Evolutionary conservation across 164 flowering plant genomes (phyloP), one percentile per base, ranked within the genome.

Genomic region (Amborella trichopoda): DNA sequence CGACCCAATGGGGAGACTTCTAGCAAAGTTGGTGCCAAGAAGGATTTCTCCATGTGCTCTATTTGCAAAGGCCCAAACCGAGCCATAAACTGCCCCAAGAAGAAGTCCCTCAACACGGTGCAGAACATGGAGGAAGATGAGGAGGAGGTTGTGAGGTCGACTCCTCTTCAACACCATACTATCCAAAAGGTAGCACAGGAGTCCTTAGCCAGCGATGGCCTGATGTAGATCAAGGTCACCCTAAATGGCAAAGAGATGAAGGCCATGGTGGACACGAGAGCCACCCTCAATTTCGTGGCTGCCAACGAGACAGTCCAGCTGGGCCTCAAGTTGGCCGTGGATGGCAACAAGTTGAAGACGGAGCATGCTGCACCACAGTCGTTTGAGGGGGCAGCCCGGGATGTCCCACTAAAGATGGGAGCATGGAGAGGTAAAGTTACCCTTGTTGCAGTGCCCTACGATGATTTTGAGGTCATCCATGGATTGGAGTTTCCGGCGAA

Each of bases 251-350:
- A 10, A 1, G 18, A 9, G 0, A 30, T 1, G 0, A 0, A 30
- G 9, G 34, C 34, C 0, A 8, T 30, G 34, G 34, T 30, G 34
- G 50, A 62, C 13, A 52, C n/a, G 0, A 26, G 50, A 0, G 50
- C 46, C 5, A 47, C n/a, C n/a, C 54, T 2, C 27, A 56, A 37
- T 11, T 56, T 62, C 25, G 26, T 56, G 3, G 25, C 49, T n/a
- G 16, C 24, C 13, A 3, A 10, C 1, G 3, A 6, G 5, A 37
- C 20, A 9, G 36, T 1, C 0, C 1, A 18, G 24, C 20, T 50
- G 3, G 46, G 18, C 22, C n/a, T 18, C 27, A 10, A 1, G 19
- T 2, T 6, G 9, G 13, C 3, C 4, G 5, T 1, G 22, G 17
- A 19, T 26, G 1, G 2, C 1, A 41, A 13, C 19, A 6, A 11